Conservation (phyloP, 2,329 filamentous ascomycete genomes). For the Ambrosiella xylebori region DNA sequence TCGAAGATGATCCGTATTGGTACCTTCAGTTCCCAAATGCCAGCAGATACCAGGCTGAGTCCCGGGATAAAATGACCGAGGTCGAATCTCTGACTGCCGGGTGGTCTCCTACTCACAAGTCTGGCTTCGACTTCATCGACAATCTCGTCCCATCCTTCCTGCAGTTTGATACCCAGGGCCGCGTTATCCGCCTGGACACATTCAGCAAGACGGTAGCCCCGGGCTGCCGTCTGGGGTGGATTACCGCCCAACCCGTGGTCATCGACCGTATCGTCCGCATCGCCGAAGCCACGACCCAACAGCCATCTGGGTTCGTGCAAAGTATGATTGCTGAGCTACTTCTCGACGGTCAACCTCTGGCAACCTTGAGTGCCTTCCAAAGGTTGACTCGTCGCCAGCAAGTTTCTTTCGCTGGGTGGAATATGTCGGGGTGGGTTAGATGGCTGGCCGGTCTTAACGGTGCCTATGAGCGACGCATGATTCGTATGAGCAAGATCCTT, state of each 20-base stretch:
- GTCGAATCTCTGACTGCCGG: constrained; percentile 18
- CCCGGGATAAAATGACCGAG: constrained; percentile 22
- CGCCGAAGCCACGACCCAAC: constrained; percentile 61
- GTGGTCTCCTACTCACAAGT: constrained; percentile 22
- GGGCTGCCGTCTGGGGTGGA: constrained; percentile 78
- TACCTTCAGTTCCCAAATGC: constrained; percentile 77
- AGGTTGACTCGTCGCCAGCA: constrained; percentile 31
- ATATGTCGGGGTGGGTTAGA: constrained; percentile 70
- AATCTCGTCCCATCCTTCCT: constrained; percentile 71
- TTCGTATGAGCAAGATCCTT: constrained; percentile 55
- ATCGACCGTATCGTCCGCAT: constrained; percentile 54
- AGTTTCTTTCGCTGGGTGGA: constrained; percentile 44
- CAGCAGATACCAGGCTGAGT: constrained; percentile 31
- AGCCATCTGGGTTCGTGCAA: constrained; percentile 82
- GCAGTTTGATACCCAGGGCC: constrained; percentile 64
- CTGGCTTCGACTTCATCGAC: constrained; percentile 65
- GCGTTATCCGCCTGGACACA: constrained; percentile 78
- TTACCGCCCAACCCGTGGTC: constrained; percentile 66
- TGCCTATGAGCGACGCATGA: constrained; percentile 74
- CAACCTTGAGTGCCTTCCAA: constrained; percentile 24
- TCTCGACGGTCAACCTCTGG: constrained; percentile 45
- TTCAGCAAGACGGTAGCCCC: constrained; percentile 89
- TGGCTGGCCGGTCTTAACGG: constrained; percentile 78
- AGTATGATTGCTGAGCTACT: constrained; percentile 61
- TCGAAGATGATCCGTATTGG: constrained; percentile 95